Conservation (phyloP, 2,329 filamentous ascomycete genomes). For the Ophiostoma angusticollis region DNA sequence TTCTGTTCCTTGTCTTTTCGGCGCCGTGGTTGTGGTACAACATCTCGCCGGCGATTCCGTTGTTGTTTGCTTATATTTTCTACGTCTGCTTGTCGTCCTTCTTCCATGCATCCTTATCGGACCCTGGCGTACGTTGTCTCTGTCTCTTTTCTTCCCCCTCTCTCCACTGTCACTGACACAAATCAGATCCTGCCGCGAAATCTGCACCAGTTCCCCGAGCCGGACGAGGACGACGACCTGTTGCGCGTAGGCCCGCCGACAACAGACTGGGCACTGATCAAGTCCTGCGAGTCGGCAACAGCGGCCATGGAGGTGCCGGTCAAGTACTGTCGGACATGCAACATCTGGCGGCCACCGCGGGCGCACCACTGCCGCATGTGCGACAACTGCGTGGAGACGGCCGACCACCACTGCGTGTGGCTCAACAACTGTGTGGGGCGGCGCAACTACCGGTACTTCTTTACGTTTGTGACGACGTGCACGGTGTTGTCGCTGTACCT, state of each 20-base stretch:
- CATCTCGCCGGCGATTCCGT: constrained; percentile 76
- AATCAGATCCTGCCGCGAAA: constrained; percentile 79
- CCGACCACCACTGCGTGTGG: constrained; percentile 98
- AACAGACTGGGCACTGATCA: constrained; percentile 88
- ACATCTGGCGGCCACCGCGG: constrained; percentile 90
- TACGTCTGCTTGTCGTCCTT: constrained; percentile 89
- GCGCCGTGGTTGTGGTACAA: constrained; percentile 78
- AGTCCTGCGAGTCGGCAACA: constrained; percentile 58
- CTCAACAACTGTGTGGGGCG: constrained; percentile 96
- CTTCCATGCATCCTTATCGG: constrained; percentile 78
- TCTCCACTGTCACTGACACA: background rate
- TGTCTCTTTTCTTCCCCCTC: background rate
- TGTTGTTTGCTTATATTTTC: constrained; percentile 83
- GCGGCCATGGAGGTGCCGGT: constrained; percentile 96
- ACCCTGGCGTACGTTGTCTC: constrained; percentile 64
- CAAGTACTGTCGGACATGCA: constrained; percentile 96
- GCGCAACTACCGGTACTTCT: constrained; percentile 97
- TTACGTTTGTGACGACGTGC: constrained; percentile 73
- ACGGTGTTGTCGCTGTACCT: constrained; percentile 67
- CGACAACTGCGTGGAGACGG: constrained; percentile 93
- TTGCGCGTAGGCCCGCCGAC: constrained; percentile 70
- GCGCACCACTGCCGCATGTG: constrained; percentile 94
- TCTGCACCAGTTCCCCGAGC: constrained; percentile 73
- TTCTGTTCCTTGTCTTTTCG: constrained; percentile 75
- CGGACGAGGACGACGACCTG: constrained; percentile 65